Percentiles rank a stretch among this genome's conserved stretches.
phyloP scores from a whole-genome alignment of 1,284 basidiomycete species.

The Ustilago esculenta region DNA sequence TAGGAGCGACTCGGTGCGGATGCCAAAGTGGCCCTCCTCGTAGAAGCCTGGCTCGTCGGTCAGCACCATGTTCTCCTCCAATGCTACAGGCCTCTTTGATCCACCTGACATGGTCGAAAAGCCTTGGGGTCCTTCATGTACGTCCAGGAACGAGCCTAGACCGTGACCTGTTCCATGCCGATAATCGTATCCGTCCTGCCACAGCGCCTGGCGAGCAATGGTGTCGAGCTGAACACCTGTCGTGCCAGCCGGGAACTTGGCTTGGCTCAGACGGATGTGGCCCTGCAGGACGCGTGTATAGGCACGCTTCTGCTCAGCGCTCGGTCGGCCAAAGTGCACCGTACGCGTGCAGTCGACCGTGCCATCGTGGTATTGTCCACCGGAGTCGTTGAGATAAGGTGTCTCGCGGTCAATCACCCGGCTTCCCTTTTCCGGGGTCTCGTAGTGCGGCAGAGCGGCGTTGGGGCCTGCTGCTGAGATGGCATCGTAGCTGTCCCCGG shows the following conservation, averaged over 20 bases:
- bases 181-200: conserved; percentile 59
- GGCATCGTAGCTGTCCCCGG: conserved; percentile 63
- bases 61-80: conserved; percentile 54
- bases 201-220: conserved; percentile 56
- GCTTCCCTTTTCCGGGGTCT: conserved; percentile 55
- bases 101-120: conserved; percentile 56
- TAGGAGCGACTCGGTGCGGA: conserved; percentile 60
- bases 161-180: conserved; percentile 63
- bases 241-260: conserved; percentile 59
- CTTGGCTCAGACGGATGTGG: conserved; percentile 53
- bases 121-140: conserved; percentile 62
- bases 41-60: conserved; percentile 64
- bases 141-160: conserved; percentile 58
- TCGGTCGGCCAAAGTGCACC: conserved; percentile 62
- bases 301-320: conserved; percentile 57
- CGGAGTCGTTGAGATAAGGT: conserved; percentile 63
- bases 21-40: conserved; percentile 61
- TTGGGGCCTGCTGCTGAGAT: conserved; percentile 61
- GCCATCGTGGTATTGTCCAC: conserved; percentile 62
- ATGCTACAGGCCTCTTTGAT: conserved; percentile 40
- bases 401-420: conserved; percentile 54
- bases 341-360: conserved; percentile 65
- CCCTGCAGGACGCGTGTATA: conserved; percentile 63
- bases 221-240: conserved; percentile 58
- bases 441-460: conserved; percentile 64